Evolutionary conservation across 1,284 basidiomycete species (phyloP), one percentile per base, ranked within the genome.

Genomic region (Leccinum laetum): DNA sequence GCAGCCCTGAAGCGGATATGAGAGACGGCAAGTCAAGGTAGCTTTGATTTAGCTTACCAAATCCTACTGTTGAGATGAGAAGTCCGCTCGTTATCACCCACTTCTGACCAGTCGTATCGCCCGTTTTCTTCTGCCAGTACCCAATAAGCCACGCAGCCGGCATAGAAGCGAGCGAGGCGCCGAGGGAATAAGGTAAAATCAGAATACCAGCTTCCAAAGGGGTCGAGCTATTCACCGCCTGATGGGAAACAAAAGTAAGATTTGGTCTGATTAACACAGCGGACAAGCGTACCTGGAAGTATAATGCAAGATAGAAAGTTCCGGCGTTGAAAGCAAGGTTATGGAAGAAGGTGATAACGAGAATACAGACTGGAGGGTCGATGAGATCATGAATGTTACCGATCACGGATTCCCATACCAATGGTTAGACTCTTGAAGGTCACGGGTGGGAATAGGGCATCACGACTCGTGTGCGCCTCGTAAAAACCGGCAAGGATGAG

Each of bases 241-340:
- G 70, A 60, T 29, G 29, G 57, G 8, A 64, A 63, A 14, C 67
- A 46, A 64, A 65, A 41, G 52, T 62, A 64, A 68, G 57, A 66
- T 53, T 10, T n/a, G 62, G 39, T 63, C 60, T 39, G 41, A 59
- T 62, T 53, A 37, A 68, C 18, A 26, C 44, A 32, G 35, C 57
- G 21, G 57, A 67, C 41, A 44, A 65, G 63, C 79, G 58, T 66
- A 91, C 92, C 83, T 94, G 91, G 75, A 86, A 93, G 74, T 87
- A 93, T 32, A 93, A 77, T 0, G 91, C 89, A 56, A 94, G 84
- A 78, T 92, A 94, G 77, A 90, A 94, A 6, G 92, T 94, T 55
- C 91, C 92, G 41, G 91, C 84, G 68, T 86, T 93, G 78, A 93
- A 94, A 18, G 86, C 86, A 69, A 93, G 83, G 72, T 91, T 92